Evolutionary conservation across 768 basidiomycete species (phyloP).

Genomic region (Hortiboletus campestris): DNA sequence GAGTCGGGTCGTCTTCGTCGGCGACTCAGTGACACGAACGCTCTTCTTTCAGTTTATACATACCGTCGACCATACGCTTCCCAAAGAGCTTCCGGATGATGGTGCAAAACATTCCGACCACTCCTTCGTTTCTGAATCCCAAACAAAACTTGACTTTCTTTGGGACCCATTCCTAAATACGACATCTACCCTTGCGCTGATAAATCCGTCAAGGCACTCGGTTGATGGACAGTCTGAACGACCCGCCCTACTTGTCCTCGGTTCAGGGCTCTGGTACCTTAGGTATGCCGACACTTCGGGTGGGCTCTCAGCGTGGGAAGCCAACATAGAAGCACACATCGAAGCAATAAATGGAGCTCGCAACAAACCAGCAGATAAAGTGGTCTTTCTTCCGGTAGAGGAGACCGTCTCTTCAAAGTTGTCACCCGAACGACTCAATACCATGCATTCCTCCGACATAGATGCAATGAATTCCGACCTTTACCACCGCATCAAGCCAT

Average conservation of each 20-base stretch:
- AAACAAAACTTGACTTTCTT: conserved; percentile 54
- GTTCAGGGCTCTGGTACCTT: conserved; percentile 88
- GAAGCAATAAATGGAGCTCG: conserved; percentile 39
- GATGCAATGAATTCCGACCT: conserved; percentile 91
- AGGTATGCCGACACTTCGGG: conserved; percentile 70
- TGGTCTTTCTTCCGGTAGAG: conserved; percentile 79
- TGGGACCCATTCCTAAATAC: conserved; percentile 92
- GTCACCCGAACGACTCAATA: conserved; percentile 56
- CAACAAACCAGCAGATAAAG: conserved; percentile 57
- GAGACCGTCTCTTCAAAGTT: conserved; percentile 67
- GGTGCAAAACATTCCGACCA: conserved; percentile 71
- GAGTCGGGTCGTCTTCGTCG: conserved; percentile 69
- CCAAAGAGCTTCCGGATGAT: conserved; percentile 49
- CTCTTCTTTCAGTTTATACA: conserved; percentile 76
- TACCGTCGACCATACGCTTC: conserved; percentile 55
- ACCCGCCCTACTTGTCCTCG: conserved; percentile 75
- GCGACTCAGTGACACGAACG: conserved; percentile 80
- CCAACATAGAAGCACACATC: conserved; percentile 67
- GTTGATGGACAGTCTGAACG: conserved; percentile 15
- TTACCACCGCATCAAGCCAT: conserved; percentile 58
- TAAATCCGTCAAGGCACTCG: conserved; percentile 26
- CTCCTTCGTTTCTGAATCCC: conserved; percentile 43
- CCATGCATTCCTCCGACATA: conserved; percentile 76
- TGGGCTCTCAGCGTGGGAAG: conserved; percentile 76
- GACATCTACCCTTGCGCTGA: conserved; percentile 48